These are phyloP conservation scores for Ophiocordyceps unilateralis DNA, from an alignment of 2,329 filamentous ascomycete genomes.

Conservation along the genomic window DNA sequence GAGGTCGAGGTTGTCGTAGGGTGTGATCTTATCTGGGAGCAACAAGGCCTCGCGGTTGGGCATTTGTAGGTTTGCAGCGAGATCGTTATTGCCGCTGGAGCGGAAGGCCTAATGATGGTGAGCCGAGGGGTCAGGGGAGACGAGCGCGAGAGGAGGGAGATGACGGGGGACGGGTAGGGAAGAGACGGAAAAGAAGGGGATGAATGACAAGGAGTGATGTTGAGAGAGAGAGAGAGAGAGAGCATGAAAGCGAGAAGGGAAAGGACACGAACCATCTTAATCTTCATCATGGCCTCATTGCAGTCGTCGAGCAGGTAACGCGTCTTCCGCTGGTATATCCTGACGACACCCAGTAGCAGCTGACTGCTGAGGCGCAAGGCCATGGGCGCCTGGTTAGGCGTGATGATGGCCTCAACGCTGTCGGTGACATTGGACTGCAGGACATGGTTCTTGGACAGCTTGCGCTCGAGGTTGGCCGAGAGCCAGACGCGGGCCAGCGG, in stretches of 20 bases:
- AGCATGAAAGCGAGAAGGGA: too few relatives aligned
- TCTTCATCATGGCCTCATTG: constrained; percentile 93
- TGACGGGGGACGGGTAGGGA: neutral
- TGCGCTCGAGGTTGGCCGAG: constrained; percentile 94
- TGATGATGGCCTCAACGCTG: constrained; percentile 90
- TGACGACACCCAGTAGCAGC: constrained; percentile 82
- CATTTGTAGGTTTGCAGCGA: constrained; percentile 65
- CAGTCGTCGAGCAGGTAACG: constrained; percentile 93
- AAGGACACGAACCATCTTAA: constrained; percentile 65
- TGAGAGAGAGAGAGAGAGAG: neutral
- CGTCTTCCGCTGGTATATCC: constrained; percentile 95
- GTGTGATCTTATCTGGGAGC: constrained; percentile 82
- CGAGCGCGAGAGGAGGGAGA: neutral
- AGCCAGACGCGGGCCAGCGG: constrained; percentile 96
- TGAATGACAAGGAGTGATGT: too few relatives aligned
- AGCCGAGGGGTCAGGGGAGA: constrained; percentile 12
- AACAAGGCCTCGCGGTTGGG: constrained; percentile 75
- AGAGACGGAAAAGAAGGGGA: too few relatives aligned
- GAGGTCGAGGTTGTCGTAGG: constrained; percentile 62
- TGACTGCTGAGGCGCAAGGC: constrained; percentile 87
- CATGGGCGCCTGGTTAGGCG: constrained; percentile 83
- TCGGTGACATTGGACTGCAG: constrained; percentile 87
- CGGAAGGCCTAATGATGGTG: constrained; percentile 61
- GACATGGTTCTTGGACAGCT: constrained; percentile 92
- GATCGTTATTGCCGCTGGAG: constrained; percentile 84